Percentiles rank a stretch among this genome's conserved stretches.
Evolutionary conservation across 139 green algal genomes (phyloP).

Genomic region (Chlorokybus atmophyticus): DNA sequence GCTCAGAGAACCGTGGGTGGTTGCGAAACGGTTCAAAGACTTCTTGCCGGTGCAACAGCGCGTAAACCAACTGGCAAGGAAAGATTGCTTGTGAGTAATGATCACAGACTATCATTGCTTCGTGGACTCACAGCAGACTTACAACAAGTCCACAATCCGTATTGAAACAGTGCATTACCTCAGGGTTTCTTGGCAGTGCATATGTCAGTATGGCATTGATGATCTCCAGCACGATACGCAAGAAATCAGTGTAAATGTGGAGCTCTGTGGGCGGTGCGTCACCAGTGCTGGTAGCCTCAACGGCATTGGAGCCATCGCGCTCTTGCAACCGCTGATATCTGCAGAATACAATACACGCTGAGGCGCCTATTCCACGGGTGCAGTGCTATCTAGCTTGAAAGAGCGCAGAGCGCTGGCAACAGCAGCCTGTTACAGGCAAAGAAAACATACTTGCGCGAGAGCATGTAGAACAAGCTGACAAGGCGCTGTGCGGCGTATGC

Average conservation of each 20-base stretch:
- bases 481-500: constrained; percentile 60
- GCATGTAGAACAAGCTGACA: constrained; percentile 48
- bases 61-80: constrained; percentile 57
- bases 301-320: too few species aligned
- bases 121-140: too few species aligned
- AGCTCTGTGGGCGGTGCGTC: constrained; percentile 25
- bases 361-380: too few species aligned
- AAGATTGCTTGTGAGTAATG: too few species aligned
- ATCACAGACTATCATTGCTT: too few species aligned
- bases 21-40: constrained; percentile 41
- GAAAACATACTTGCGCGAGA: constrained; percentile 19
- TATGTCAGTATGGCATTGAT: constrained; percentile 61
- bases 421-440: too few species aligned
- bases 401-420: too few species aligned
- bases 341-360: too few species aligned
- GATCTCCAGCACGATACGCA: constrained; percentile 74
- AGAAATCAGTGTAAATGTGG: constrained; percentile 64
- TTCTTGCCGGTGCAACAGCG: constrained; percentile 63
- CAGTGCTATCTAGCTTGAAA: too few species aligned
- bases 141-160: too few species aligned
- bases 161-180: constrained; percentile 27
- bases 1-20: constrained; percentile 45
- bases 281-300: neutral
- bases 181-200: constrained; percentile 34
- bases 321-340: too few species aligned